These are phyloP conservation scores for Pestalotiopsis sp. DNA, from an alignment of 2,329 filamentous ascomycete genomes.

Conservation along the genomic window DNA sequence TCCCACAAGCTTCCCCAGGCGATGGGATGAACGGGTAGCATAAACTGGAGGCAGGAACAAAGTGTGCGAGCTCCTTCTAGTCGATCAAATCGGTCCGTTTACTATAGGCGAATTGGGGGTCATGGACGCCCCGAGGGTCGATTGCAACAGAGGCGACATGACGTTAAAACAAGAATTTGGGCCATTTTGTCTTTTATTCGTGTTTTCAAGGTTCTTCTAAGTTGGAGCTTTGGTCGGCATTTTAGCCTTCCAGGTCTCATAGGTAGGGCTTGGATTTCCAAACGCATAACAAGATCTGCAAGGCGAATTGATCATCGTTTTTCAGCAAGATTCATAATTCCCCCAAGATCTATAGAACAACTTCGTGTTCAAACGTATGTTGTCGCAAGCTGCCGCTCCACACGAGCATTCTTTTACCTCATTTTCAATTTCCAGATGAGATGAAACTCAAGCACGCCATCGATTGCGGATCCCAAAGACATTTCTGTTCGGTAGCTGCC, in stretches of 20 bases:
- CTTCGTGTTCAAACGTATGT: not conserved
- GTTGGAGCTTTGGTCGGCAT: not conserved
- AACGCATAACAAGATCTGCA: not conserved
- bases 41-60: not conserved
- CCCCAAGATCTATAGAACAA: not conserved
- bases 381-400: not conserved
- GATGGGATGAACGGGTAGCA: not conserved
- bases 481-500: not conserved
- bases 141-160: not conserved
- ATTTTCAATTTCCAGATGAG: constrained; percentile 1
- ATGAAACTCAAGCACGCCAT: constrained; percentile 1
- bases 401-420: not conserved
- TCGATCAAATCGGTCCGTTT: not conserved
- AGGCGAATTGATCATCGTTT: not conserved
- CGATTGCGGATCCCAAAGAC: not conserved
- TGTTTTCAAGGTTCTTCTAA: not conserved
- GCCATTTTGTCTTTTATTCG: not conserved
- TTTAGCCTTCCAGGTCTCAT: not conserved
- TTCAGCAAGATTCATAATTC: not conserved
- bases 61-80: not conserved
- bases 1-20: not conserved
- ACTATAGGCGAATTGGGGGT: not conserved
- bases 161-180: not conserved
- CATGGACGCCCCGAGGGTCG: not conserved
- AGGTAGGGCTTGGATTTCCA: not conserved